These are phyloP conservation scores for Vicia villosa DNA, from an alignment of 306 rosid genomes.

Conservation along the genomic window DNA sequence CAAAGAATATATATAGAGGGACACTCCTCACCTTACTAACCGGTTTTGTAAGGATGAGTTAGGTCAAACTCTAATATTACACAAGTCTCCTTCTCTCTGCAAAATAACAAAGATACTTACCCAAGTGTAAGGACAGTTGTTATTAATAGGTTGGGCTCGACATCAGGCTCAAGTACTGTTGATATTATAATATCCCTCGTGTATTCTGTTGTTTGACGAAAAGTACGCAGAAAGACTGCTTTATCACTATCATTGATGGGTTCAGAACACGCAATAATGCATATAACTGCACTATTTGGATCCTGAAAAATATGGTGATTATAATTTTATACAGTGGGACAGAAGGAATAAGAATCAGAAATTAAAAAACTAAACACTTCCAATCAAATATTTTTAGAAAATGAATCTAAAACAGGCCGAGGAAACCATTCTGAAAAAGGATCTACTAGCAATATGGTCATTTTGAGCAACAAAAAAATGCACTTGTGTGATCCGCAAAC, in stretches of 20 bases:
- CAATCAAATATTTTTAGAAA: constrained; percentile 13
- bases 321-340: constrained; percentile 1
- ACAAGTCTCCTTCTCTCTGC: constrained; percentile 38
- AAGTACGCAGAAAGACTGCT: constrained; percentile 53
- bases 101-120: constrained; percentile 47
- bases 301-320: constrained; percentile 50
- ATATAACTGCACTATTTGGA: constrained; percentile 65
- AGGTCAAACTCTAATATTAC: too few species aligned
- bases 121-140: constrained; percentile 77
- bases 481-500: constrained; percentile 3
- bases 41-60: too few species aligned
- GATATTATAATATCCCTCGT: constrained; percentile 61
- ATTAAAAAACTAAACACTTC: constrained; percentile 25
- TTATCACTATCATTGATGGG: constrained; percentile 49
- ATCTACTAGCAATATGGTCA: neutral
- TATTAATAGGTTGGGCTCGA: constrained; percentile 75
- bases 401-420: constrained; percentile 23
- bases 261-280: constrained; percentile 68
- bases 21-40: too few species aligned
- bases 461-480: neutral
- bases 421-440: constrained; percentile 22
- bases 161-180: constrained; percentile 58
- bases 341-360: constrained; percentile 29
- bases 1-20: too few species aligned
- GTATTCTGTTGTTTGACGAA: constrained; percentile 70